Evolutionary conservation across 2,329 filamentous ascomycete genomes (phyloP), one percentile per base, ranked within the genome.

Genomic region (Capronia americana): DNA sequence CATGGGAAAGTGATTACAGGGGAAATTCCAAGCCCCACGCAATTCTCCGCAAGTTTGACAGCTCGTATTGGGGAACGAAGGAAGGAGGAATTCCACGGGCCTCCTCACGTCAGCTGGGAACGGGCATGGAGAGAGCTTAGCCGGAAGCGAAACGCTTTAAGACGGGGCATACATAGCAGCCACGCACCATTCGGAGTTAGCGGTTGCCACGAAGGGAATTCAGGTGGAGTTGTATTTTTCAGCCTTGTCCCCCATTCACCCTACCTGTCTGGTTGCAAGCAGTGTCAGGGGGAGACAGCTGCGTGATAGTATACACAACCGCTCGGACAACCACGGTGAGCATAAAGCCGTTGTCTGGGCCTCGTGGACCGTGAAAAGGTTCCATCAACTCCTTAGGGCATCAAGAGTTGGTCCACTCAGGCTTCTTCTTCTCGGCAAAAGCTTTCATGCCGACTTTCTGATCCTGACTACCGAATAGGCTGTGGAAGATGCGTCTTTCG

Each of bases 361-460:
- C 4, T 51, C 10, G 20, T 12, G 14, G 48, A 12, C n/a, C 48
- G 24, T 51, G 12, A 11, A 11, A 20, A 4, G 7, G 20, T 14
- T 17, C 10, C 5, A 23, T 17, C 20, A 51, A 23, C 24, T 12
- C 10, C 8, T 26, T 20, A 6, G n/a, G 20, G 23, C 4, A 24
- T 67, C 57, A 72, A 46, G 67, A 72, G 7, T 44, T 44, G 11
- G 86, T 88, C 94, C 95, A 99, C 78, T 95, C 88, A 0, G 95
- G 82, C 86, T 96, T 96, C 82, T 91, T 88, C 88, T 98, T 98
- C 80, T 93, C 91, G 1, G 92, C 91, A 84, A 99, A 99, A 12
- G 95, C 95, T 78, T 89, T 89, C 95, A 98, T 89, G 79, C 92
- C 93, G 78, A 97, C 92, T 85, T 98, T 99, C 82, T 99, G 95